A percentile compares a stretch with the other conserved stretches of the same genome.
phyloP scores from a whole-genome alignment of 768 basidiomycete genomes.

The Cyclocybe cylindracea region DNA sequence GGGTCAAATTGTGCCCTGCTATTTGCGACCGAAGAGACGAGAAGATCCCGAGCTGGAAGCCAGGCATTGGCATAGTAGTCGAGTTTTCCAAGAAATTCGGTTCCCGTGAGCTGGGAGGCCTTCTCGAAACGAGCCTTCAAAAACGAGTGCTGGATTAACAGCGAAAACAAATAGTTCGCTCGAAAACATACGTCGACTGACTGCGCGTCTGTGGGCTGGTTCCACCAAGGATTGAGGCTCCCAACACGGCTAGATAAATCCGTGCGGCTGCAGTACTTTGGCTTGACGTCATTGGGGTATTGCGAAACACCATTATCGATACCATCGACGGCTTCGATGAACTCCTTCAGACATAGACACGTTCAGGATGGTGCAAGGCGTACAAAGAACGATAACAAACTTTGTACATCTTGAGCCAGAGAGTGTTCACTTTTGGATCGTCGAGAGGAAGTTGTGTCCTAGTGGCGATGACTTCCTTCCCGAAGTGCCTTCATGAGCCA shows the following conservation, averaged over 20 bases:
- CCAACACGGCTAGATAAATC: constrained; percentile 86
- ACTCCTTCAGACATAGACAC: constrained; percentile 53
- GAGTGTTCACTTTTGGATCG: constrained; percentile 64
- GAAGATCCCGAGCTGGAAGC: constrained; percentile 88
- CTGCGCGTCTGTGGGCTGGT: constrained; percentile 68
- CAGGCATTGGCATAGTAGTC: constrained; percentile 87
- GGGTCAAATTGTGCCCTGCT: constrained; percentile 63
- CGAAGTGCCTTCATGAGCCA: constrained; percentile 69
- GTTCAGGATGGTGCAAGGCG: not conserved
- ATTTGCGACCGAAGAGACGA: constrained; percentile 55
- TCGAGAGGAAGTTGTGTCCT: constrained; percentile 47
- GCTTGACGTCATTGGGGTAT: constrained; percentile 64
- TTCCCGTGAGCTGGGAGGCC: constrained; percentile 82
- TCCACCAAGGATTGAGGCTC: constrained; percentile 90
- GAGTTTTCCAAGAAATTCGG: constrained; percentile 79
- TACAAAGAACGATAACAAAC: constrained; percentile 32
- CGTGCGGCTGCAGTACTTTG: constrained; percentile 76
- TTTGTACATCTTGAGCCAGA: constrained; percentile 92
- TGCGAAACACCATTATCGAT: constrained; percentile 94
- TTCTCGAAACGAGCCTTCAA: constrained; percentile 68
- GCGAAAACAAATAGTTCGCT: not conserved
- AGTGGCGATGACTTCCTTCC: constrained; percentile 79
- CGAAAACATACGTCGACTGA: constrained; percentile 65
- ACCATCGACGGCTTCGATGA: constrained; percentile 92
- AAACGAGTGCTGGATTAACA: not conserved